These are phyloP conservation scores for Thielaviopsis musarum DNA, from an alignment of 2,329 filamentous ascomycete species.

Conservation along the genomic window DNA sequence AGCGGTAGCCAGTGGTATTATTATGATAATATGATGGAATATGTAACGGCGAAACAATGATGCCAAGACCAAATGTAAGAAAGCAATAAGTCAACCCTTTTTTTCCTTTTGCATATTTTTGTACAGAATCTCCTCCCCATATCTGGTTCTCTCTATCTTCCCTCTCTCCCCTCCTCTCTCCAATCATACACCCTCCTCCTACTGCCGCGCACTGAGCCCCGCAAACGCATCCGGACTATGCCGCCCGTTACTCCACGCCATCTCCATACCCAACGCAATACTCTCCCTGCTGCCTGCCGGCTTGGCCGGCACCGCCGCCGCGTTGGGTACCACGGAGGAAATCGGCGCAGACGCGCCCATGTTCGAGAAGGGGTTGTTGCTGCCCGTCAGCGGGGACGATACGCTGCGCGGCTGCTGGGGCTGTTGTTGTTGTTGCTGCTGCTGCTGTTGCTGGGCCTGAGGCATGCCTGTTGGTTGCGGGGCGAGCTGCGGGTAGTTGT, in stretches of 20 bases:
- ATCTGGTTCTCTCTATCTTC: background rate
- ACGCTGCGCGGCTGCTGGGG: conserved; percentile 16
- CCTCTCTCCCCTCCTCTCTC: no score
- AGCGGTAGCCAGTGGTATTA: background rate
- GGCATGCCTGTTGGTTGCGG: conserved; percentile 11
- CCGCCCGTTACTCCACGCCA: conserved; percentile 50
- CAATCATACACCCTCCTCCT: background rate
- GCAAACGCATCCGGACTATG: conserved; percentile 71
- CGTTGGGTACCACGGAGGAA: conserved; percentile 15
- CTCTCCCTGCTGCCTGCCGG: conserved; percentile 47
- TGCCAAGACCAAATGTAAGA: no score
- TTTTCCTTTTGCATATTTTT: background rate
- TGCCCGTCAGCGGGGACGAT: conserved; percentile 24
- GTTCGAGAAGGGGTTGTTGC: conserved; percentile 38
- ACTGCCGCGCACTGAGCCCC: conserved; percentile 47
- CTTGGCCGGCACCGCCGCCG: conserved; percentile 21
- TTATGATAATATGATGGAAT: no score
- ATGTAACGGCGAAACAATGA: no score
- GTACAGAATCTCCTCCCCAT: background rate
- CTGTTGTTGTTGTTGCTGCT: conserved; percentile 17
- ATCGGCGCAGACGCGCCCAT: conserved; percentile 18
- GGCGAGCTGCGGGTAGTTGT: conserved; percentile 34
- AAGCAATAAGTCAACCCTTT: background rate
- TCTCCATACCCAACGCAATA: conserved; percentile 46
- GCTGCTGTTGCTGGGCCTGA: background rate